Evolutionary conservation across 768 basidiomycete species (phyloP).

Genomic region (Sutorius australiensis): DNA sequence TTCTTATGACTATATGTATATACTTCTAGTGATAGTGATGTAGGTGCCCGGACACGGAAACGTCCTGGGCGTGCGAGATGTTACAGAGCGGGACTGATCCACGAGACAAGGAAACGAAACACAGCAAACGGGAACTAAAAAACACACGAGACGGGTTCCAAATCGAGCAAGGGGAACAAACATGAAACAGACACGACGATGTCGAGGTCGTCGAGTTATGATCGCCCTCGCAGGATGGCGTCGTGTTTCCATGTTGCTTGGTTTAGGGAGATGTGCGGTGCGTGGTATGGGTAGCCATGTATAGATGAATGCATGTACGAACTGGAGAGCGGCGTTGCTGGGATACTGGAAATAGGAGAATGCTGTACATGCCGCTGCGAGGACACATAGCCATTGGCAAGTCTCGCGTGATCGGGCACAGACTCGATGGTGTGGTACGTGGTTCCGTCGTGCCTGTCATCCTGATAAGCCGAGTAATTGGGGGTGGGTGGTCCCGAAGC

Average conservation of each 20-base stretch:
- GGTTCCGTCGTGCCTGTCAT: slow-evolving; percentile 37
- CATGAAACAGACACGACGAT: not conserved
- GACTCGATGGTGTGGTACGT: slow-evolving; percentile 38
- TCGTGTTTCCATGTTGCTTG: slow-evolving; percentile 48
- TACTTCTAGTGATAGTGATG: slow-evolving; percentile 28
- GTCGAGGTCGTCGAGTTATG: slow-evolving; percentile 10
- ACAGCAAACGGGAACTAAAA: slow-evolving; percentile 1
- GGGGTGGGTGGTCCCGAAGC: slow-evolving; percentile 31
- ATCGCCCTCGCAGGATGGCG: slow-evolving; percentile 35
- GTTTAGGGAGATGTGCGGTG: slow-evolving; percentile 34
- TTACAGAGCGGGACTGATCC: slow-evolving; percentile 23
- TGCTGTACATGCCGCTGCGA: slow-evolving; percentile 30
- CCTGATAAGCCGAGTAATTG: slow-evolving; percentile 44
- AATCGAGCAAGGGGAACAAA: not conserved
- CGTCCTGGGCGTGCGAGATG: slow-evolving; percentile 8
- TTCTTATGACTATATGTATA: slow-evolving; percentile 31
- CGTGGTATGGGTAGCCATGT: slow-evolving; percentile 41
- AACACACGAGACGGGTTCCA: not conserved
- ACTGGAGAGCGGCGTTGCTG: slow-evolving; percentile 28
- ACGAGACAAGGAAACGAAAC: slow-evolving; percentile 12
- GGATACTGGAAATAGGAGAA: slow-evolving; percentile 31
- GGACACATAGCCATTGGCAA: slow-evolving; percentile 32
- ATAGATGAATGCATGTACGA: slow-evolving; percentile 42
- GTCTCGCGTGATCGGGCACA: slow-evolving; percentile 26
- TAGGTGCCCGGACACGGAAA: slow-evolving; percentile 3